Evolutionary conservation across 2,329 filamentous ascomycete species (phyloP).

Genomic region (Drechslerella dactyloides): DNA sequence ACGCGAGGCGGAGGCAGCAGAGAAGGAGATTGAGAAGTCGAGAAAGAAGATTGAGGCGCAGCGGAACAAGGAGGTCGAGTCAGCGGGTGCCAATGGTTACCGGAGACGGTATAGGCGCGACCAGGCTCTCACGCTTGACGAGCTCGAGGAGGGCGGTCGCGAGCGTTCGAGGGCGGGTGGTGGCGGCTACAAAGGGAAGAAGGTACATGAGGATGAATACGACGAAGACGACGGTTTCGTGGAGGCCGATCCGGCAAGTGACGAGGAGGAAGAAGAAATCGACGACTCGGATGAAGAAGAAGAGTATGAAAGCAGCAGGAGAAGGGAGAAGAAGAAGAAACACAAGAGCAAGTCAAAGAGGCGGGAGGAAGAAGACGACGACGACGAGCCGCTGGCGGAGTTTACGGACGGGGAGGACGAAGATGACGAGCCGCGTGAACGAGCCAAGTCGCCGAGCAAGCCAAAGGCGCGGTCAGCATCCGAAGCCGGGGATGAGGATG

Average conservation of each 20-base stretch:
- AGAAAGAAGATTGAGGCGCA: constrained; percentile 65
- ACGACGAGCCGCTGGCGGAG: constrained; percentile 53
- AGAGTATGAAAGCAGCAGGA: constrained; percentile 54
- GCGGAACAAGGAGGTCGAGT: constrained; percentile 62
- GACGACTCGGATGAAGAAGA: constrained; percentile 54
- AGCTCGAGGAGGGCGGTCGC: constrained; percentile 66
- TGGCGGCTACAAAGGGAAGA: constrained; percentile 62
- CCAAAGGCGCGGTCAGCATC: constrained; percentile 38
- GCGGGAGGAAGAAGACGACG: constrained; percentile 52
- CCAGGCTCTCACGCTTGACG: constrained; percentile 62
- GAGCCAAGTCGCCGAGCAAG: constrained; percentile 35
- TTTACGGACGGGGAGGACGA: constrained; percentile 52
- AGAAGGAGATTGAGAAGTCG: constrained; percentile 56
- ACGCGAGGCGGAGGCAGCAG: constrained; percentile 66
- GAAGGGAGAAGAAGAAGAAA: constrained; percentile 50
- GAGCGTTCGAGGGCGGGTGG: constrained; percentile 58
- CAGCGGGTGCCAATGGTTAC: constrained; percentile 59
- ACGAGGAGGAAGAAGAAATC: constrained; percentile 56
- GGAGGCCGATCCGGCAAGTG: constrained; percentile 57
- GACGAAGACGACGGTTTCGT: constrained; percentile 63
- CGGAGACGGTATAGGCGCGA: constrained; percentile 55
- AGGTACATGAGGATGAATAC: constrained; percentile 64
- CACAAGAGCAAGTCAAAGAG: constrained; percentile 49
- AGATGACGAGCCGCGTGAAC: constrained; percentile 29
- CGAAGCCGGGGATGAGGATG: constrained; percentile 33